Evolutionary conservation across 257 asterid genomes (phyloP).

Genomic region (Plantago elongata): DNA sequence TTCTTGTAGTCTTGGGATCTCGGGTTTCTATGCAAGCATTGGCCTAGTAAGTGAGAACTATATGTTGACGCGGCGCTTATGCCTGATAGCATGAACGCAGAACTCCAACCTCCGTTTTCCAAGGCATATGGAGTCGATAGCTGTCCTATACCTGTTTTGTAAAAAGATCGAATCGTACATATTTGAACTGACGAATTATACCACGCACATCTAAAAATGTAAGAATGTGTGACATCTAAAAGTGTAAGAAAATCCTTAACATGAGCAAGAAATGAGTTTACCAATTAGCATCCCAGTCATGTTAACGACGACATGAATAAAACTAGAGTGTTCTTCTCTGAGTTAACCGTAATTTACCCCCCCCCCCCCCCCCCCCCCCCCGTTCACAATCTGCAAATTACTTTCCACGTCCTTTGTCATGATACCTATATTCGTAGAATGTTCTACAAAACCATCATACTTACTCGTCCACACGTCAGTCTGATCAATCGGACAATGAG

Average conservation of each 20-base stretch:
- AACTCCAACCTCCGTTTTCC: conserved; percentile 68
- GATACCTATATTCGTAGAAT: no score
- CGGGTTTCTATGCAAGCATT: conserved; percentile 37
- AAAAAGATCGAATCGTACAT: neutral
- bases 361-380: no score
- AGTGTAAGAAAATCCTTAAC: neutral
- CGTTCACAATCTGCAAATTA: no score
- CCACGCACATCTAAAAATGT: neutral
- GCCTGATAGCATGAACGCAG: conserved; percentile 52
- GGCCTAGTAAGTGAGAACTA: conserved; percentile 49
- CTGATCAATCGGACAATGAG: no score
- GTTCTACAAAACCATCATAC: no score
- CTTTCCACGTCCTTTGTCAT: no score
- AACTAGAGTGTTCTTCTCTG: conserved; percentile 31
- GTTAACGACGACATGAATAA: conserved; percentile 63
- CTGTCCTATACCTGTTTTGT: conserved; percentile 63
- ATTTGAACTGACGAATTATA: neutral
- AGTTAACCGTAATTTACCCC: no score
- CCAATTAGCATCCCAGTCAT: conserved; percentile 83
- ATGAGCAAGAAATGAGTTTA: conserved; percentile 3
- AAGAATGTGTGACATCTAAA: neutral
- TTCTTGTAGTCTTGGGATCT: conserved; percentile 64
- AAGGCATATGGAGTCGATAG: conserved; percentile 71
- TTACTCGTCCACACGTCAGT: no score
- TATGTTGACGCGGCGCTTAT: conserved; percentile 49